Evolutionary conservation across 805 yeast genomes (phyloP).

Genomic region (Ogataea paradorogensis): DNA sequence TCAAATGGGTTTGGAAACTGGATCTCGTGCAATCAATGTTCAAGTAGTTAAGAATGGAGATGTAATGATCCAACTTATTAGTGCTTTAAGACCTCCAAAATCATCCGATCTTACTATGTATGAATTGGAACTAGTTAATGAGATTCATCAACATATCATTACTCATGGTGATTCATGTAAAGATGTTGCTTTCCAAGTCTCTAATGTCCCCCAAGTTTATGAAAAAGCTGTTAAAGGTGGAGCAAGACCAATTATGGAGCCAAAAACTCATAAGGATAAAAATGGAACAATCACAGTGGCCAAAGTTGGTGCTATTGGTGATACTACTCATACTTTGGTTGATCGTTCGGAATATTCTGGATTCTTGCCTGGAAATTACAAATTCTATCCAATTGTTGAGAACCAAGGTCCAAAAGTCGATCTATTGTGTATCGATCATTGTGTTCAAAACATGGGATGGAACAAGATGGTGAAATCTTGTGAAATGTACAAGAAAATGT

Average conservation of each 20-base stretch:
- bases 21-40: conserved; percentile 49
- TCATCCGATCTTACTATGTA: conserved; percentile 10
- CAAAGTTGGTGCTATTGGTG: conserved; percentile 52
- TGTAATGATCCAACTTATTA: conserved; percentile 47
- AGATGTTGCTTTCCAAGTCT: conserved; percentile 68
- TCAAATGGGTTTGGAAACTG: conserved; percentile 65
- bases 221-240: conserved; percentile 50
- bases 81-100: conserved; percentile 34
- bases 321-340: conserved; percentile 67
- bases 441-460: conserved; percentile 80
- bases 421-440: conserved; percentile 61
- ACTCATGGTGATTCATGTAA: conserved; percentile 79
- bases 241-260: conserved; percentile 35
- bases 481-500: conserved; percentile 53
- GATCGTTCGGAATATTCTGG: conserved; percentile 35
- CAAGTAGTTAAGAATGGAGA: conserved; percentile 61
- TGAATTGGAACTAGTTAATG: conserved; percentile 16
- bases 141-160: conserved; percentile 44
- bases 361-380: conserved; percentile 26
- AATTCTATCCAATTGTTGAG: neutral
- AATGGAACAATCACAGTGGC: conserved; percentile 55
- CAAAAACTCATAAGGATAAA: conserved; percentile 36
- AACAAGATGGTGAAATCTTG: conserved; percentile 58
- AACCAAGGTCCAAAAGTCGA: conserved; percentile 21
- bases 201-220: conserved; percentile 44